These are phyloP conservation scores for Lentinula aciculospora DNA, from an alignment of 768 basidiomycete genomes.

Conservation along the genomic window DNA sequence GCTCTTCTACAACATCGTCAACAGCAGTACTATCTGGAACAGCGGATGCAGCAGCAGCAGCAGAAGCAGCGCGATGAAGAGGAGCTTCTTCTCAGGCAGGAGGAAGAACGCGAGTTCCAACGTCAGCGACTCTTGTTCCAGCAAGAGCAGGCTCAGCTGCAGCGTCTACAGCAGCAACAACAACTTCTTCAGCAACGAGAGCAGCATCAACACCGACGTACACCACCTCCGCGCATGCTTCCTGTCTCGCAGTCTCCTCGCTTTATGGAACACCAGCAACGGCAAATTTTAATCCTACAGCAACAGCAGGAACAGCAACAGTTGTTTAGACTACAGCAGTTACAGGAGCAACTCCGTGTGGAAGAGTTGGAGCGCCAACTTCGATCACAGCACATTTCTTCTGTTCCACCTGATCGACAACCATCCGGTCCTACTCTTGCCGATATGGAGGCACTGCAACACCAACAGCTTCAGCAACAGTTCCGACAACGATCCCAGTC, in stretches of 20 bases:
- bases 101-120: conserved; percentile 28
- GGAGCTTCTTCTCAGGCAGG: conserved; percentile 22
- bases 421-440: conserved; percentile 40
- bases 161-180: conserved; percentile 46
- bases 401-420: conserved; percentile 39
- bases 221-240: conserved; percentile 71
- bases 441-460: conserved; percentile 41
- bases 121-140: conserved; percentile 44
- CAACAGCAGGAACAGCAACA: conserved; percentile 64
- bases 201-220: conserved; percentile 42
- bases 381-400: conserved; percentile 46
- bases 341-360: conserved; percentile 58
- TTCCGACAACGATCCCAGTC: conserved; percentile 42
- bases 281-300: conserved; percentile 62
- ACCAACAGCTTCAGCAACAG: conserved; percentile 39
- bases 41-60: conserved; percentile 22
- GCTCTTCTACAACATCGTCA: conserved; percentile 32
- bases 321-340: conserved; percentile 49
- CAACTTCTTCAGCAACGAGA: conserved; percentile 32
- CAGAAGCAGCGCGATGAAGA: conserved; percentile 28
- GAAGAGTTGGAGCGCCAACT: conserved; percentile 66
- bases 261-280: conserved; percentile 71
- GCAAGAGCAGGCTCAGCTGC: conserved; percentile 43
- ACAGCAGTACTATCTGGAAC: conserved; percentile 28
- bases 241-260: conserved; percentile 75